phyloP scores from a whole-genome alignment of 2,329 filamentous ascomycete genomes.

The Xylariaceae sp. region DNA sequence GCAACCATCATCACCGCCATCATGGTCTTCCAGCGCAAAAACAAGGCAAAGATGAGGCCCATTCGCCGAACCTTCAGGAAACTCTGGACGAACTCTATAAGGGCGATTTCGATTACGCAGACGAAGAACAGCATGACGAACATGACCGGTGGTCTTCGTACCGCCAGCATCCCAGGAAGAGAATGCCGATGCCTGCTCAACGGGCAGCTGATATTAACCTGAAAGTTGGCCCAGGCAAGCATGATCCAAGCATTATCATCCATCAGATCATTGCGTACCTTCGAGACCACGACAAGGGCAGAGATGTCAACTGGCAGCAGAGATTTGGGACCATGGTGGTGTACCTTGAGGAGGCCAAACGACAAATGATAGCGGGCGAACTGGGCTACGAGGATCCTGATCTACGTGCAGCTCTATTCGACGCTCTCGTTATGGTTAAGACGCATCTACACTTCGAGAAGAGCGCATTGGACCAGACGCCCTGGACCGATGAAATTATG shows the following conservation, averaged over 20 bases:
- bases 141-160: too few species aligned
- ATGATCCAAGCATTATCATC: conserved; percentile 33
- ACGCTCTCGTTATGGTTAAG: conserved; percentile 22
- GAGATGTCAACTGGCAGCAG: conserved; percentile 29
- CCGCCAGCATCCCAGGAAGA: too few species aligned
- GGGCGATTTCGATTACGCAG: background rate
- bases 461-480: conserved; percentile 14
- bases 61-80: background rate
- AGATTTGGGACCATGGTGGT: conserved; percentile 28
- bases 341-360: conserved; percentile 34
- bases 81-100: conserved; percentile 11
- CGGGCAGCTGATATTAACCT: background rate
- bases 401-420: conserved; percentile 17
- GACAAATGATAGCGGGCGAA: conserved; percentile 21
- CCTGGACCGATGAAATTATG: conserved; percentile 22
- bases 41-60: background rate
- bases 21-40: background rate
- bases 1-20: too few species aligned
- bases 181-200: too few species aligned
- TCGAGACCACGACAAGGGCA: conserved; percentile 43
- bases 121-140: background rate
- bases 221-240: conserved; percentile 23
- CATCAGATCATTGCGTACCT: conserved; percentile 43
- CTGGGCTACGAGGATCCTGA: conserved; percentile 19
- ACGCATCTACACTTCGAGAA: conserved; percentile 18